Evolutionary conservation across 192 early-diverging fungal species (phyloP), one percentile per base, ranked within the genome.

Genomic region (Backusella liffmaniae): DNA sequence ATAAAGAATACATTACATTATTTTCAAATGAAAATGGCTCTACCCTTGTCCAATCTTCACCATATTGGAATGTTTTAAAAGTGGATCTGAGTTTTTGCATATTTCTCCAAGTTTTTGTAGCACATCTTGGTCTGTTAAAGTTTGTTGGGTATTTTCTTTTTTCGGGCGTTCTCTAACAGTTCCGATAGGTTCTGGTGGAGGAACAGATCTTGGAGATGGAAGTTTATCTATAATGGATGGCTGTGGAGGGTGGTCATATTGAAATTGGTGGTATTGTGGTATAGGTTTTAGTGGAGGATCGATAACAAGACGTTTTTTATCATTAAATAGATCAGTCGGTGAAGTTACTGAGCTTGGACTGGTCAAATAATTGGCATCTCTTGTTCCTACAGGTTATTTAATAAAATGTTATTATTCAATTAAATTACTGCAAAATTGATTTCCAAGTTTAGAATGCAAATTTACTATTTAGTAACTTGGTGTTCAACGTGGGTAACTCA

Each of bases 21-120:
- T 6, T 67, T 18, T 7, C 41, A 29, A 30, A 37, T 9, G 6
- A 29, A 30, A 44, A 67, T 18, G 59, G 16, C 10, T 74, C 29
- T 76, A 83, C 82, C 82, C 82, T 77, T 83, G 82, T 49, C 82
- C 82, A 56, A 83, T 83, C 56, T 83, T 83, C 36, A 83, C 78
- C 82, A 83, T 83, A 70, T 80, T 74, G 5, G 73, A 75, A 51
- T 83, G 80, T 1, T 94, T 79, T 70, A 87, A 86, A 75, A 90
- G 94, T 53, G 97, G 97, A 84, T 98, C 94, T 36, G 88, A 91
- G 53, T 92, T 92, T 46, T 90, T 95, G 83, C 96, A 97, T 66
- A 97, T 94, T 15, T 89, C 90, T 79, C 91, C 85, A 66, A 97
- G 80, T 7, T 93, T 87, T 42, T 92, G 92, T 66, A 99, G 87